phyloP scores from a whole-genome alignment of 2,329 filamentous ascomycete species.

The Dothidotthia symphoricarpi region DNA sequence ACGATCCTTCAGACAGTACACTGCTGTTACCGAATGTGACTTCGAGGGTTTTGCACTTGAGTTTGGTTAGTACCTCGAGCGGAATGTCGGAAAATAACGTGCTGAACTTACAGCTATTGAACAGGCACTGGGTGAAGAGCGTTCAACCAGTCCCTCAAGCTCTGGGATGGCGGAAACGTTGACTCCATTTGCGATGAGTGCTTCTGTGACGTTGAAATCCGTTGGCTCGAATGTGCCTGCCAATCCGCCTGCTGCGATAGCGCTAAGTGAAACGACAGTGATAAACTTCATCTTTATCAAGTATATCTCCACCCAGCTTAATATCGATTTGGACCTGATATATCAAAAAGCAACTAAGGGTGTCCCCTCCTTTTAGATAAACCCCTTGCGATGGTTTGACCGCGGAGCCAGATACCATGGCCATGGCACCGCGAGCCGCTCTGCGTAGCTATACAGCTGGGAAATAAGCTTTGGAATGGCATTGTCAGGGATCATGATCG shows the following conservation, averaged over 20 bases:
- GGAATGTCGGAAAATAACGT: too few relatives aligned
- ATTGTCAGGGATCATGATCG: too few relatives aligned
- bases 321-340: too few relatives aligned
- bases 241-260: neutral
- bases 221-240: constrained; percentile 10
- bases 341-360: too few relatives aligned
- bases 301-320: too few relatives aligned
- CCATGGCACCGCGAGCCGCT: too few relatives aligned
- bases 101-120: constrained; percentile 18
- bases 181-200: constrained; percentile 19
- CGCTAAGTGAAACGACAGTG: neutral
- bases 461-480: too few relatives aligned
- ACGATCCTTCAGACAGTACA: constrained; percentile 11
- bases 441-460: too few relatives aligned
- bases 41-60: constrained; percentile 21
- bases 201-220: constrained; percentile 20
- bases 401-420: too few relatives aligned
- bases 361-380: too few relatives aligned
- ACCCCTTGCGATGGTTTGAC: too few relatives aligned
- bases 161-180: constrained; percentile 15
- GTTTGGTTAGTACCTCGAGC: neutral
- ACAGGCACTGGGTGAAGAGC: constrained; percentile 8
- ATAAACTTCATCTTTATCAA: neutral
- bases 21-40: constrained; percentile 15
- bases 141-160: constrained; percentile 3